Evolutionary conservation across 257 asterid genomes (phyloP).

Genomic region (Penstemon newberryi): DNA sequence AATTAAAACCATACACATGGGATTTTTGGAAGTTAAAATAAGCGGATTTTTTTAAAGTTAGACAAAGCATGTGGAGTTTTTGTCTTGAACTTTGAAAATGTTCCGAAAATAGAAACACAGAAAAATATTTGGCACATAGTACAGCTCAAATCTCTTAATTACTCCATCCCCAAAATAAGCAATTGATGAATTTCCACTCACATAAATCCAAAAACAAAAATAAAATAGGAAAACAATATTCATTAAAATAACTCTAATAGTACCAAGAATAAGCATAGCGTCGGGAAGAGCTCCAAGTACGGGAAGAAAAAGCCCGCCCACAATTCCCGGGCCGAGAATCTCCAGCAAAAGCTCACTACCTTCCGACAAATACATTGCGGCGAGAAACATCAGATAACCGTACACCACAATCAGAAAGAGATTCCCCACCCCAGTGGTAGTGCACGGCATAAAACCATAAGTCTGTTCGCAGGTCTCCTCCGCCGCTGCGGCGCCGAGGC

Average conservation of each 20-base stretch:
- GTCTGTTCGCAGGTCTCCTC: slow-evolving; percentile 79
- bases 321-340: slow-evolving; percentile 84
- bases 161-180: no score
- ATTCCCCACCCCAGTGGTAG: slow-evolving; percentile 66
- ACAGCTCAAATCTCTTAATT: no score
- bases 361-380: slow-evolving; percentile 69
- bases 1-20: no score
- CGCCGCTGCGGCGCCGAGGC: slow-evolving; percentile 34
- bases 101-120: no score
- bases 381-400: slow-evolving; percentile 79
- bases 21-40: no score
- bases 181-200: no score
- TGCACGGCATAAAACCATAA: slow-evolving; percentile 89
- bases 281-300: slow-evolving; percentile 95
- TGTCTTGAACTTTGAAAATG: no score
- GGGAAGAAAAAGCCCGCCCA: slow-evolving; percentile 90
- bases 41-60: no score
- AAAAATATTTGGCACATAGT: no score
- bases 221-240: background rate
- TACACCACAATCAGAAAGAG: slow-evolving; percentile 65
- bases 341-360: slow-evolving; percentile 91
- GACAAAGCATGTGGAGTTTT: no score
- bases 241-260: no score
- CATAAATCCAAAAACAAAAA: background rate
- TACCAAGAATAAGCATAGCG: slow-evolving; percentile 90